phyloP scores from a whole-genome alignment of 371 early-diverging fungal species.

The Syncephalastrum contaminatum region DNA sequence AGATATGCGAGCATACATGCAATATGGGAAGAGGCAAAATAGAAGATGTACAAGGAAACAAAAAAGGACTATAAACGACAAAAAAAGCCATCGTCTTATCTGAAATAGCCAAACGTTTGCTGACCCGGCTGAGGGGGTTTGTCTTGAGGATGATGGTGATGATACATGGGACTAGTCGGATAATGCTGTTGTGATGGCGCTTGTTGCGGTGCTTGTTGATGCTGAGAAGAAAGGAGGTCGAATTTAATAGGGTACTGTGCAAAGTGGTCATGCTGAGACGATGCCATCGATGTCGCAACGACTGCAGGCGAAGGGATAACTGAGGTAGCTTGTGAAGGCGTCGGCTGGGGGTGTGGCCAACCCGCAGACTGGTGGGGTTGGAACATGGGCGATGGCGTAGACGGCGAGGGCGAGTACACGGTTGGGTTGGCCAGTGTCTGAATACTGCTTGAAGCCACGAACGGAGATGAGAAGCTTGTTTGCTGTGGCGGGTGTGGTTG shows the following conservation, averaged over 20 bases:
- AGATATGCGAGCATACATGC: too few relatives aligned
- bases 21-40: not conserved
- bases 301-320: too few relatives aligned
- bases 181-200: not conserved
- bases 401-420: not conserved
- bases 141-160: constrained; percentile 2
- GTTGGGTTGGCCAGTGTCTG: too few relatives aligned
- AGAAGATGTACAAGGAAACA: not conserved
- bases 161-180: not conserved
- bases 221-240: not conserved
- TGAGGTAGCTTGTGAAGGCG: too few relatives aligned
- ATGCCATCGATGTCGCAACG: too few relatives aligned
- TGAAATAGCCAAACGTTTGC: not conserved
- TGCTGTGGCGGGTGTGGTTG: too few relatives aligned
- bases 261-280: too few relatives aligned
- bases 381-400: not conserved
- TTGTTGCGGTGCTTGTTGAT: constrained; percentile 5
- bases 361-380: too few relatives aligned
- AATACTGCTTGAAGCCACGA: too few relatives aligned
- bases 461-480: too few relatives aligned
- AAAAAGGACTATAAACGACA: not conserved
- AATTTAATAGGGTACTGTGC: not conserved
- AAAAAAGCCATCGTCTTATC: not conserved
- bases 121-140: not conserved
- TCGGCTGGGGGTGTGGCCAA: too few relatives aligned